A percentile compares a stretch with the other conserved stretches of the same genome.
Evolutionary conservation across 768 basidiomycete species (phyloP).

Genomic region (Rhodotorula paludigena): DNA sequence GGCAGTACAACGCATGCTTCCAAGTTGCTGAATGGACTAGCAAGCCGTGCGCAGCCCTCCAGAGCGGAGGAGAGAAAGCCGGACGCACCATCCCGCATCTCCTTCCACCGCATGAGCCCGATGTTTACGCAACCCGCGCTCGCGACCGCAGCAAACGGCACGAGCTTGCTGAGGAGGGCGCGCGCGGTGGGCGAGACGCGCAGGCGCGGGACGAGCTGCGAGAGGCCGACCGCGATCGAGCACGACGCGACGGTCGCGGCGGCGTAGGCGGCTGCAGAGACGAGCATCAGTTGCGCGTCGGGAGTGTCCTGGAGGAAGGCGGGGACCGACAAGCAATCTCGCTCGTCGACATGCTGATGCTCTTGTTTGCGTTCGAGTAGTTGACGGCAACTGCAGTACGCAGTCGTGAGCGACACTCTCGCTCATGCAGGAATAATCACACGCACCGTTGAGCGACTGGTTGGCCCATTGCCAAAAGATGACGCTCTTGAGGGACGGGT

Average conservation of each 20-base stretch:
- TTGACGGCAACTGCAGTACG: conserved; percentile 42
- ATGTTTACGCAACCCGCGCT: conserved; percentile 51
- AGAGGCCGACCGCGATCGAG: conserved; percentile 48
- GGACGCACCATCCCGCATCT: conserved; percentile 49
- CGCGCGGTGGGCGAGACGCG: conserved; percentile 27
- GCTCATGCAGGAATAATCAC: neutral
- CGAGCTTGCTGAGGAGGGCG: conserved; percentile 39
- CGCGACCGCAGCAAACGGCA: conserved; percentile 50
- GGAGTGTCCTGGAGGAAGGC: neutral
- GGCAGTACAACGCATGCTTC: too few species aligned
- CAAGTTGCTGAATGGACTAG: too few species aligned
- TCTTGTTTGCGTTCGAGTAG: conserved; percentile 50
- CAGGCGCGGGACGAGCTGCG: conserved; percentile 46
- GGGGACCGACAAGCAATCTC: conserved; percentile 46
- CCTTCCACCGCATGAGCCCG: conserved; percentile 47
- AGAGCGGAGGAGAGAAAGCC: conserved; percentile 27
- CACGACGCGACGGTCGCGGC: conserved; percentile 50
- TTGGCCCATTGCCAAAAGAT: conserved; percentile 48
- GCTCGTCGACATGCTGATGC: conserved; percentile 47
- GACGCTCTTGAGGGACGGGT: conserved; percentile 43
- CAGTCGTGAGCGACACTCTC: too few species aligned
- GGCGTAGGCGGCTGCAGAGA: conserved; percentile 45
- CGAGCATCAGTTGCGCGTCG: too few species aligned
- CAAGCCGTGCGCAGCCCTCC: neutral
- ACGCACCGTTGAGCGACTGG: conserved; percentile 49